These are phyloP conservation scores for Jacaranda mimosifolia DNA, from an alignment of 257 asterid species.

Conservation along the genomic window DNA sequence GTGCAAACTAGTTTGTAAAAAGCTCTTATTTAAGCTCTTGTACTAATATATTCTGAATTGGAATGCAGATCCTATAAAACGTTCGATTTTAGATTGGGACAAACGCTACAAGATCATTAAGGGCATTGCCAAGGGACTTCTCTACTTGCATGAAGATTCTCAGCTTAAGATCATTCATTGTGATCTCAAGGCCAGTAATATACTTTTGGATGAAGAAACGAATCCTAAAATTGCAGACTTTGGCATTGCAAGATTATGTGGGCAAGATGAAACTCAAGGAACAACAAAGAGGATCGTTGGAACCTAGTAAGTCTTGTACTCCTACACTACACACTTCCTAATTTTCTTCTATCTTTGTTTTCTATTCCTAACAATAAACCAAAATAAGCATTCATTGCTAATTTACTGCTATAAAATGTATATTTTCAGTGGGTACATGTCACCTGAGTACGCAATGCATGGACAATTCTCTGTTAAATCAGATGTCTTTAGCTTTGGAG, in stretches of 20 bases:
- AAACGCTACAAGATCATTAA: constrained; percentile 54
- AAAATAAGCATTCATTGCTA: neutral
- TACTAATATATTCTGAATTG: neutral
- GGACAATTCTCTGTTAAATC: constrained; percentile 51
- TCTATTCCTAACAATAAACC: too few relatives aligned
- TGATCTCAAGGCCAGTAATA: constrained; percentile 54
- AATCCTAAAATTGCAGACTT: constrained; percentile 68
- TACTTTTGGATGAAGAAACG: constrained; percentile 56
- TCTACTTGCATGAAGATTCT: constrained; percentile 63
- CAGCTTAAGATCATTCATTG: constrained; percentile 56
- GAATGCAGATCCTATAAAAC: constrained; percentile 20
- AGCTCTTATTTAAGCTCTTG: neutral
- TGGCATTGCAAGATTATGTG: constrained; percentile 57
- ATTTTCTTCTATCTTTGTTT: too few relatives aligned
- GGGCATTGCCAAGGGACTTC: constrained; percentile 53
- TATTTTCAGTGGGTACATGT: constrained; percentile 52
- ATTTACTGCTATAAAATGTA: neutral
- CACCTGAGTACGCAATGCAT: constrained; percentile 50
- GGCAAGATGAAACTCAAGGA: constrained; percentile 46
- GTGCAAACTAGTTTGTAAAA: neutral
- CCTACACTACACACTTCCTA: too few relatives aligned
- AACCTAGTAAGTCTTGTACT: constrained; percentile 49
- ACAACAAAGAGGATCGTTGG: constrained; percentile 53
- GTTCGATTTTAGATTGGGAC: constrained; percentile 44
- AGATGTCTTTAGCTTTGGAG: constrained; percentile 59